Base-by-base conservation (phyloP, 2,329 filamentous ascomycete genomes). In the Fusarium verticillioides region DNA sequence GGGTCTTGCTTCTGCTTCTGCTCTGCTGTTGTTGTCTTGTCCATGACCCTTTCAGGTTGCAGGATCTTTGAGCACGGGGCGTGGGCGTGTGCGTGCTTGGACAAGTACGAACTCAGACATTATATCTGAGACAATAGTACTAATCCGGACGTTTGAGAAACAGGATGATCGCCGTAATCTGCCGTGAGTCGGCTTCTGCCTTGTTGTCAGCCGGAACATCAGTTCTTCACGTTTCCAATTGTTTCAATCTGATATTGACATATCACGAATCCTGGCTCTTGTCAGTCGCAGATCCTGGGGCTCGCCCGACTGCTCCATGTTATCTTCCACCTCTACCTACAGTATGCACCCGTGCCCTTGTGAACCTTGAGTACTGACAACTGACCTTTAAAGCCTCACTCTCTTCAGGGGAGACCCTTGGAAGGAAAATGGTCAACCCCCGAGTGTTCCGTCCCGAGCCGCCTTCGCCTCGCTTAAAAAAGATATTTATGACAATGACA, bases 61-160 rank as follows among this genome's bases (percentile, higher is more conserved):
- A 76, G 72, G 67, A 76, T 77, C 75, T 69, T 62, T 43, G 49
- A 56, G 60, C 57, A 60, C 60, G 47, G 60, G 65, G 64, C 64
- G 63, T 73, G 71, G 30, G 21, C 37, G n/a, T 52, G 37, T 70
- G 43, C 36, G 63, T 42, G 49, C 54, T 44, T n/a, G 13, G 18
- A 26, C 40, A 49, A 36, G 54, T 58, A 58, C 54, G 30, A 58
- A 64, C 75, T 63, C 62, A 75, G 66, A 72, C 72, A 69, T 49
- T 75, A 34, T 66, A 77, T 75, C 72, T 74, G 73, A 75, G 75
- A 77, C 75, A 61, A 23, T 37, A 26, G 39, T 18, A 32, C 47
- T 37, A 52, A 63, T 44, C 52, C 54, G 15, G 34, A 58, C 39
- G 49, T 75, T 57, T 63, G 66, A 46, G 57, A 63, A 72, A 59